Evolutionary conservation across 106 monocot genomes (phyloP), one percentile per base, ranked within the genome.

Genomic region (Xerophyta viscosa): DNA sequence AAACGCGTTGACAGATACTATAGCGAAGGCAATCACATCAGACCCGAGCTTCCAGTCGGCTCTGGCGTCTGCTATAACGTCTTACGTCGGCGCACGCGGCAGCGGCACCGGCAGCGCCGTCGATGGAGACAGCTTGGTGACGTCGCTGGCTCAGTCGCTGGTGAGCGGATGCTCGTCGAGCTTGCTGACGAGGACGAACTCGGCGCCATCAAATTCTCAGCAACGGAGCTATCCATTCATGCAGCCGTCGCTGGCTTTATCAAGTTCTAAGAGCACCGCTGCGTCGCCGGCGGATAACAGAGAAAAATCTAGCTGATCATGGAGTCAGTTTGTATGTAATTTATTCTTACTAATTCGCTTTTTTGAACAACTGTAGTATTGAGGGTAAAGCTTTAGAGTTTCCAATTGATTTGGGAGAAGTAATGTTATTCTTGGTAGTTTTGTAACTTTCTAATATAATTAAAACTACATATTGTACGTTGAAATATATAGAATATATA

Each of bases 21-120:
- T 87, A 24, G 82, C 82, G 0, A 79, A 77, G 67, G 86, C 87
- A 13, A 83, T 92, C 56, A 80, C 84, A 8, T 42, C 79, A 4
- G 82, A 92, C 68, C 92, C 92, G 29, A 87, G 69, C 44, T 87
- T 92, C 59, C 82, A 74, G 37, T 82, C 92, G 21, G 82, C 77
- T n/a, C 17, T 92, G 70, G 70, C 63, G 3, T 65, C 78, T 10
- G 92, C 92, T 0, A 73, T 92, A 31, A 66, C 79, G 1, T 81
- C 84, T 0, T 74, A 87, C 15, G 73, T 92, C n/a, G 50, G 50
- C 20, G 31, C 21, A 48, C 31, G 55, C 11, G 29, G 37, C 15
- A 50, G 41, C 23, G 56, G 37, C 18, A 28, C 14, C 52, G 29
- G 37, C 6, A 26, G 37, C 48, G 36, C 19, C 8, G 25, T 64